phyloP scores from a whole-genome alignment of 2,329 filamentous ascomycete species.

The Venturia oleaginea region DNA sequence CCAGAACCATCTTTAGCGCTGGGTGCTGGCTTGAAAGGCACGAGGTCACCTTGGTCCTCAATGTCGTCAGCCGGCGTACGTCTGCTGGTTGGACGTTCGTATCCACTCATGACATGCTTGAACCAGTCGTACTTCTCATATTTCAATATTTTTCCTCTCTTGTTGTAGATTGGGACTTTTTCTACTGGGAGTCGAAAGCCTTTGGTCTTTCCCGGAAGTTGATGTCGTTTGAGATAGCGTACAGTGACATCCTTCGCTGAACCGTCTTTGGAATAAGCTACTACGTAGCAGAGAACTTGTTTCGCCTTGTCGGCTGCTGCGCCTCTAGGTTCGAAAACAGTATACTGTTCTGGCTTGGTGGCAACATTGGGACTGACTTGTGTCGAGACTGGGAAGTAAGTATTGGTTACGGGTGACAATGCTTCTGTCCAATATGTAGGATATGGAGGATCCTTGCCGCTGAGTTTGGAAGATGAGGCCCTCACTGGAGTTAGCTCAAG shows the following conservation, averaged over 20 bases:
- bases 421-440: conserved; percentile 93
- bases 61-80: conserved; percentile 65
- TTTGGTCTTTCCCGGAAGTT: conserved; percentile 83
- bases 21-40: conserved; percentile 53
- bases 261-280: conserved; percentile 74
- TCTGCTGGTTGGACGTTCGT: conserved; percentile 44
- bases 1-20: conserved; percentile 61
- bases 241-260: conserved; percentile 93
- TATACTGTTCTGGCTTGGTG: conserved; percentile 61
- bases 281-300: conserved; percentile 81
- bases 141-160: conserved; percentile 64
- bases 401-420: conserved; percentile 70
- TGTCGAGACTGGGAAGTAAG: conserved; percentile 62
- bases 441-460: conserved; percentile 69
- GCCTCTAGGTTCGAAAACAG: conserved; percentile 74
- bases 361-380: conserved; percentile 52
- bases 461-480: conserved; percentile 39
- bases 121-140: conserved; percentile 87
- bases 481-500: conserved; percentile 45
- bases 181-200: conserved; percentile 69
- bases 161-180: conserved; percentile 72
- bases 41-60: conserved; percentile 71
- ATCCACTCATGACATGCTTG: conserved; percentile 66
- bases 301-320: conserved; percentile 74
- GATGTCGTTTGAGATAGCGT: conserved; percentile 73